These are phyloP conservation scores for Glomus cerebriforme DNA, from an alignment of 192 early-diverging fungal species.

Conservation along the genomic window DNA sequence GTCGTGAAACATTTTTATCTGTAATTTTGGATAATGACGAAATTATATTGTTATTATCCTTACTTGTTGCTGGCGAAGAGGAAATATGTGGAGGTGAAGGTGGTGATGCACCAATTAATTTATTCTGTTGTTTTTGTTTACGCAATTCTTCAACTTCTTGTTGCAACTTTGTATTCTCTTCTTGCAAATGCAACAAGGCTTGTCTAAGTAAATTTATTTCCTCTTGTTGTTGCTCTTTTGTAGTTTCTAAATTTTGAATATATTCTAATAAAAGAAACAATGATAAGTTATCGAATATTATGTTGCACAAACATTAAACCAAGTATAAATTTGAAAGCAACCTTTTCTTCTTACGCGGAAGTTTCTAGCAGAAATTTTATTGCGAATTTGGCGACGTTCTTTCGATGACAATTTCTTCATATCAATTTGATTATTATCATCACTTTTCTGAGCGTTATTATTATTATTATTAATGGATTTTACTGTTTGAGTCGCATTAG, in stretches of 20 bases:
- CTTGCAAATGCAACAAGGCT: conserved; percentile 25
- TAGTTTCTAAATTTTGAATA: conserved; percentile 23
- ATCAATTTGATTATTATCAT: conserved; percentile 45
- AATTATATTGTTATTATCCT: not conserved
- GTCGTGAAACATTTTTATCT: not conserved
- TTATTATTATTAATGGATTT: conserved; percentile 3
- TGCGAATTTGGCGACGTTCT: conserved; percentile 80
- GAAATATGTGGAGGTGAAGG: conserved; percentile 24
- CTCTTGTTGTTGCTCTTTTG: conserved; percentile 30
- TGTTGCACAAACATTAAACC: not conserved
- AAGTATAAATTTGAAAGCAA: conserved; percentile 33
- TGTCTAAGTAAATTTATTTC: conserved; percentile 33
- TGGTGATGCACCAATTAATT: not conserved
- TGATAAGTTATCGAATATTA: not conserved
- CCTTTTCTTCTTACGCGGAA: conserved; percentile 84
- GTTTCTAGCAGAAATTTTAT: conserved; percentile 86
- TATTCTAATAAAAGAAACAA: conserved; percentile 22
- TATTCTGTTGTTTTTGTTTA: conserved; percentile 5
- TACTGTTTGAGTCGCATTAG: not conserved
- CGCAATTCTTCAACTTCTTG: conserved; percentile 31
- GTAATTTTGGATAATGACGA: not conserved
- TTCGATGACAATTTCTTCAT: conserved; percentile 68
- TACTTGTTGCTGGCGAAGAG: not conserved
- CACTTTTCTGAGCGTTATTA: not conserved
- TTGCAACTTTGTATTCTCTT: conserved; percentile 31